Percentiles rank a stretch among this genome's conserved stretches.
These are phyloP conservation scores for Elaeagnus macrophylla DNA, from an alignment of 306 rosid species.

Conservation along the genomic window DNA sequence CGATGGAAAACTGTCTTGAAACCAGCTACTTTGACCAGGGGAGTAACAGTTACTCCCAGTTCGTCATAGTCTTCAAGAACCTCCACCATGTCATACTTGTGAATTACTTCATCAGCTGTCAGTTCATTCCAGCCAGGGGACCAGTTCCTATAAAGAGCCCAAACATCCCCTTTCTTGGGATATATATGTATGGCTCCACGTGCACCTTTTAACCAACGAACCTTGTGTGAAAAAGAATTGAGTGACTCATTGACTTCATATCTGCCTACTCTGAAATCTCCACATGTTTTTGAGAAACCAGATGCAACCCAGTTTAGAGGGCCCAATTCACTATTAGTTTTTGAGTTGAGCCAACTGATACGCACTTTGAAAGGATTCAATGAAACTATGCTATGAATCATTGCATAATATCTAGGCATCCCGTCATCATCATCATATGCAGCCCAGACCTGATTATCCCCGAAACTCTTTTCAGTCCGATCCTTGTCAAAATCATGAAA, in stretches of 20 bases:
- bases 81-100: slow-evolving; percentile 73
- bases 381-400: slow-evolving; percentile 50
- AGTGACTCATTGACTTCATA: slow-evolving; percentile 38
- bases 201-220: slow-evolving; percentile 52
- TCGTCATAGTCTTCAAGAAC: slow-evolving; percentile 67
- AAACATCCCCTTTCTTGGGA: slow-evolving; percentile 81
- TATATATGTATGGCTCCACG: slow-evolving; percentile 54
- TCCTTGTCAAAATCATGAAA: slow-evolving; percentile 73
- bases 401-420: slow-evolving; percentile 85
- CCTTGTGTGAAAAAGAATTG: slow-evolving; percentile 69
- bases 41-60: slow-evolving; percentile 54
- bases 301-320: slow-evolving; percentile 54
- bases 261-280: slow-evolving; percentile 59
- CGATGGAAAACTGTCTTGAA: slow-evolving; percentile 70
- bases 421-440: slow-evolving; percentile 67
- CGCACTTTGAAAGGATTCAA: slow-evolving; percentile 53
- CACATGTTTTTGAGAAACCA: slow-evolving; percentile 68
- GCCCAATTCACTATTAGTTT: slow-evolving; percentile 45
- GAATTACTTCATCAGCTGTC: slow-evolving; percentile 52
- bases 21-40: slow-evolving; percentile 85
- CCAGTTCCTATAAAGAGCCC: slow-evolving; percentile 92
- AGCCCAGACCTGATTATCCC: slow-evolving; percentile 75
- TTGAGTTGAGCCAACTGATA: slow-evolving; percentile 67
- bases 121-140: slow-evolving; percentile 76
- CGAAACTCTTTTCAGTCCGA: slow-evolving; percentile 57